Base-by-base conservation (phyloP, 176 grass and related monocot genomes). In the Poa annua region DNA sequence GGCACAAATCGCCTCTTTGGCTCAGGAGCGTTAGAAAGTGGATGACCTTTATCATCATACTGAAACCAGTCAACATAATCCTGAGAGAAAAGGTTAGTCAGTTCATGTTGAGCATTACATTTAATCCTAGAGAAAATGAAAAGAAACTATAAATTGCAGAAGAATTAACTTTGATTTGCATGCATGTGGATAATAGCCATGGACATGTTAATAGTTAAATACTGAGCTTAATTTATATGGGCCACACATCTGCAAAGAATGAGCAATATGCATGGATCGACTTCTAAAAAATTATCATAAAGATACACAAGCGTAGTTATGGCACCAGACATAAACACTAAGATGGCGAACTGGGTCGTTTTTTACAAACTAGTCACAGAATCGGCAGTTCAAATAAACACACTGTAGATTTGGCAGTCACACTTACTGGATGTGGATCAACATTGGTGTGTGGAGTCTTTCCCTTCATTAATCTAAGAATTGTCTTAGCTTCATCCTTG, bases 51-150 rank as follows among this genome's bases (percentile, higher is more conserved):
- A 76, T 89, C 95, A 32, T 96, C 97, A 66, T 92, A 93, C 83
- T 90, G 91, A 82, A 96, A 99, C 97, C 97, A 99, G 87, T 99
- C 97, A 45, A 94, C 93, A 90, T 96, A 96, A 80, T 94, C 92
- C 97, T 99, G 76, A 42, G 54, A 85, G 62, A 34, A 41, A 74
- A 80, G 25, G 49, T 51, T 67, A 79, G 50, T 84, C 45, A 83
- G 24, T 34, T 34, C 5, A 42, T 45, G 25, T 76, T 51, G 33
- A 87, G 44, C 79, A 51, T 61, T 78, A 32, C 4, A 65, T 69
- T 50, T 52, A 85, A 22, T 82, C 53, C 39, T 79, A 44, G 77
- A 75, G 14, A 71, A 73, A 65, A 42, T 63, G 74, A 60, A 80
- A 62, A 34, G 15, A 78, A 88, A 66, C 60, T 56, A 84, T 44